Evolutionary conservation across 2,329 filamentous ascomycete species (phyloP), one percentile per base, ranked within the genome.

Genomic region (Fusarium napiforme): DNA sequence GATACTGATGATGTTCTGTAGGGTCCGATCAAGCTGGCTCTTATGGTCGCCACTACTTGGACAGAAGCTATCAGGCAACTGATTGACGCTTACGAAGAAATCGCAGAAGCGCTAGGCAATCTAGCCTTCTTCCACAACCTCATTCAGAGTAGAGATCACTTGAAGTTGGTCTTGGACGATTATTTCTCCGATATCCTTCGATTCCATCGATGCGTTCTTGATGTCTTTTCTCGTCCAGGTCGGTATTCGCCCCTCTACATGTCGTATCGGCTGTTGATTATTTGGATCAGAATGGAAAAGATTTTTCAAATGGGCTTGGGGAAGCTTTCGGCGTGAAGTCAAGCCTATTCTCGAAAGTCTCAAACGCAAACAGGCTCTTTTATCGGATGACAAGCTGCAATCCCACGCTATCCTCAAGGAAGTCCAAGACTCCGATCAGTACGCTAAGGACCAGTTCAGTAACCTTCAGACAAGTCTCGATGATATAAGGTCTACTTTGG

Each of bases 221-320:
- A 50, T 4, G 53, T 68, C 0, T 68, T 68, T 9, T 60, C 62
- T 0, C 16, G 36, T 0, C 65, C 65, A 7, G 28, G 65, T 26
- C 26, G 26, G 26, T 26, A 28, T 30, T 10, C 28, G 28, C 28
- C 28, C 28, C 28, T 30, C 9, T 30, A 9, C 0, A 0, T 14
- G 7, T 28, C 11, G 10, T 14, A 0, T 7, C 0, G 2, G 3
- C 4, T 9, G 3, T 2, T 53, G 1, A 28, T 1, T 7, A 4
- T 12, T n/a, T 15, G 14, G 4, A 0, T 0, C 5, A 67, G 64
- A 45, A 10, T 52, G 46, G 40, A 60, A 43, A 4, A 8, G 28
- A 11, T 0, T 60, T 0, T 66, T 43, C 0, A 16, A 40, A 26
- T 59, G 34, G 18, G 39, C 53, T 0, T 67, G 65, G 65, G 30